Percentiles rank a stretch among this genome's conserved stretches.
phyloP scores from a whole-genome alignment of 1,284 basidiomycete genomes.

The Hypsizygus ulmarius region DNA sequence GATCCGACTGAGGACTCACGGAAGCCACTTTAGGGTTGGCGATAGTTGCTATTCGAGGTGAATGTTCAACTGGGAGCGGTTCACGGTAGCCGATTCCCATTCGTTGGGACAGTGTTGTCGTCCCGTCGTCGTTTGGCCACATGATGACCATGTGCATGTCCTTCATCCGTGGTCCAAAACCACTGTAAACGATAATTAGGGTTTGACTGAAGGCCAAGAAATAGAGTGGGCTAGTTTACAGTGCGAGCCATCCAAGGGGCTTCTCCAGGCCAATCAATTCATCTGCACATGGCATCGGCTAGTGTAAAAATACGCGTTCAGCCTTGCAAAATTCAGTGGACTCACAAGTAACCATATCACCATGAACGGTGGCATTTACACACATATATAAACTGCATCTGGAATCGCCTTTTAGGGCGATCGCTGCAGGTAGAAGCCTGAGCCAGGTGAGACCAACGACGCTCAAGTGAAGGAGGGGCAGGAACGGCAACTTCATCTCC shows the following conservation, averaged over 20 bases:
- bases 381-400: slow-evolving; percentile 45
- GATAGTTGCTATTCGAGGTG: slow-evolving; percentile 35
- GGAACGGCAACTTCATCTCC: slow-evolving; percentile 8
- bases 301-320: background rate
- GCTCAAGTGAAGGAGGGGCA: slow-evolving; percentile 12
- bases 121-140: slow-evolving; percentile 47
- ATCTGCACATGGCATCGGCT: slow-evolving; percentile 30
- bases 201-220: background rate
- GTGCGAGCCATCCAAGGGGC: slow-evolving; percentile 53
- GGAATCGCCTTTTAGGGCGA: slow-evolving; percentile 37
- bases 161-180: slow-evolving; percentile 54
- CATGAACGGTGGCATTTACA: slow-evolving; percentile 40
- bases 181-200: slow-evolving; percentile 32
- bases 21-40: slow-evolving; percentile 31
- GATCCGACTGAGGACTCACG: slow-evolving; percentile 22
- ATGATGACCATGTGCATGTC: slow-evolving; percentile 40
- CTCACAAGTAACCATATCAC: slow-evolving; percentile 44
- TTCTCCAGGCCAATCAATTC: slow-evolving; percentile 41
- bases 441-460: slow-evolving; percentile 14
- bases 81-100: slow-evolving; percentile 33
- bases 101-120: slow-evolving; percentile 38
- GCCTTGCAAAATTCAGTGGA: slow-evolving; percentile 1
- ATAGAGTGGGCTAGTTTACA: slow-evolving; percentile 36
- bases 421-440: slow-evolving; percentile 16
- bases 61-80: slow-evolving; percentile 31